Conservation (phyloP, 768 basidiomycete genomes). For the Antrodiella citrinella region DNA sequence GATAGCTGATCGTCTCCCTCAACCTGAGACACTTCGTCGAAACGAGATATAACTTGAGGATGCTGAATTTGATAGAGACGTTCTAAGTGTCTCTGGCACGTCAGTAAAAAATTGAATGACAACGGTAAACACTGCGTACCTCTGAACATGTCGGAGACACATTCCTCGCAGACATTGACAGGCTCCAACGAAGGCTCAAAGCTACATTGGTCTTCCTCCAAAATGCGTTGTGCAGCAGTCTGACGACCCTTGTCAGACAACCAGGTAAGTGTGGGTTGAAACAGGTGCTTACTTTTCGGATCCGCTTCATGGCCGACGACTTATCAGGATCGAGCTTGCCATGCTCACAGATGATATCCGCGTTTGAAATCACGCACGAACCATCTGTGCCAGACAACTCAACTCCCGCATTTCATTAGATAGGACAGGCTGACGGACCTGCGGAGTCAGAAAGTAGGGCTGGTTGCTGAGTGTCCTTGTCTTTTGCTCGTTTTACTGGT, state of each 20-base stretch:
- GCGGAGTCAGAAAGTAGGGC: background rate
- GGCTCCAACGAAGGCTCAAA: slow-evolving; percentile 42
- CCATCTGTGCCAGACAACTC: no score
- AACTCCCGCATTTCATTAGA: no score
- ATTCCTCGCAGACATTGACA: slow-evolving; percentile 50
- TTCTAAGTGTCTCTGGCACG: slow-evolving; percentile 32
- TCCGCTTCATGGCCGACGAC: slow-evolving; percentile 57
- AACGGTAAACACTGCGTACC: slow-evolving; percentile 32
- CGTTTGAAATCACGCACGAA: slow-evolving; percentile 17
- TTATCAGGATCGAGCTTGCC: slow-evolving; percentile 52
- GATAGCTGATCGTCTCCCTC: slow-evolving; percentile 31
- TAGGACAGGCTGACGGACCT: background rate
- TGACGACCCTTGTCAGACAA: no score
- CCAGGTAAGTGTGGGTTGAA: no score
- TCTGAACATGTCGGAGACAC: slow-evolving; percentile 47
- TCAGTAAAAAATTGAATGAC: slow-evolving; percentile 1
- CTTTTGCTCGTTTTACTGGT: slow-evolving; percentile 14
- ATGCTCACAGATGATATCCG: slow-evolving; percentile 57
- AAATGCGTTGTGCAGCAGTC: slow-evolving; percentile 38
- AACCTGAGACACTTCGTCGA: slow-evolving; percentile 45
- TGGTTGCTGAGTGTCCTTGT: background rate
- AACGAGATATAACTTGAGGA: slow-evolving; percentile 47
- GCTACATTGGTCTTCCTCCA: slow-evolving; percentile 29
- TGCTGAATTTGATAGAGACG: slow-evolving; percentile 64
- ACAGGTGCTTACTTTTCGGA: slow-evolving; percentile 41